phyloP scores from a whole-genome alignment of 176 grass and related monocot species.

The Themeda triandra region DNA sequence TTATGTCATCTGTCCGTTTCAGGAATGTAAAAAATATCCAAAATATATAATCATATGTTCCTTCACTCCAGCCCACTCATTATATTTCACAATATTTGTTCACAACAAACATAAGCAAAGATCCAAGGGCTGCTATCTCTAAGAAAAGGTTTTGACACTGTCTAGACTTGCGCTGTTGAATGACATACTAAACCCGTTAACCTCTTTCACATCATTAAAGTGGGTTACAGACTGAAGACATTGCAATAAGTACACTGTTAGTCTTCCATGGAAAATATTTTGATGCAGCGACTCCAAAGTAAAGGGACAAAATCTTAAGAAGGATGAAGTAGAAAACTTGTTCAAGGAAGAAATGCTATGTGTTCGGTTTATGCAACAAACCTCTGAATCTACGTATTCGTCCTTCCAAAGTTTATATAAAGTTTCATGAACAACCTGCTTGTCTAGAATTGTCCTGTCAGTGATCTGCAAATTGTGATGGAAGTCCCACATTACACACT shows the following conservation, averaged over 20 bases:
- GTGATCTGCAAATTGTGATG: constrained; percentile 61
- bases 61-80: not conserved
- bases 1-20: not conserved
- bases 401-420: constrained; percentile 85
- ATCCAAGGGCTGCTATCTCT: not conserved
- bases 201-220: not conserved
- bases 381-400: constrained; percentile 63
- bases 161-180: not conserved
- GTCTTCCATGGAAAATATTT: not conserved
- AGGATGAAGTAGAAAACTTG: not conserved
- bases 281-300: not conserved
- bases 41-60: not conserved
- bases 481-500: constrained; percentile 1
- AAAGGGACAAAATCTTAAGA: not conserved
- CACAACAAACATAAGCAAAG: not conserved
- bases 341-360: not conserved
- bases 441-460: constrained; percentile 68
- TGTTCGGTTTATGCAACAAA: constrained; percentile 19
- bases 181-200: not conserved
- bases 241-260: not conserved
- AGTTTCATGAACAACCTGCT: constrained; percentile 66
- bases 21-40: constrained; percentile 3
- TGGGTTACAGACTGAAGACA: not conserved
- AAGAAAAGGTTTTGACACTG: not conserved
- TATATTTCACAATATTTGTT: not conserved